Evolutionary conservation across 345 rosid species (phyloP).

Genomic region (Rhodomyrtus tomentosa): DNA sequence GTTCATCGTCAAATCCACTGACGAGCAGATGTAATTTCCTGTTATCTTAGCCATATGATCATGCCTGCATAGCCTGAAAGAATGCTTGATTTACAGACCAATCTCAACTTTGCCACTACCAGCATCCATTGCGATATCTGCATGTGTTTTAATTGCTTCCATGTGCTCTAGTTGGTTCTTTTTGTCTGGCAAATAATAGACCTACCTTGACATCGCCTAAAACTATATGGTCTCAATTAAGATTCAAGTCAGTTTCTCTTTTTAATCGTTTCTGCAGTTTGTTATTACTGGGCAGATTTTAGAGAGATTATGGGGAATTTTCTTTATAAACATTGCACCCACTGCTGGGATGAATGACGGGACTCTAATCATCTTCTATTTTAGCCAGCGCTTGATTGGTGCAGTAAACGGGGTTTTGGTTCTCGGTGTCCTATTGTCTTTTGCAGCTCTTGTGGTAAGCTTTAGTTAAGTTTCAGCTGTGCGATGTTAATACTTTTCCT

Average conservation of each 20-base stretch:
- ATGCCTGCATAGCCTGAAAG: background rate
- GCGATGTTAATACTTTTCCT: background rate
- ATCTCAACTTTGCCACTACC: too few relatives aligned
- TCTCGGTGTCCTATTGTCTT: slow-evolving; percentile 53
- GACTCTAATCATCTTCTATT: slow-evolving; percentile 4
- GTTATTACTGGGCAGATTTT: background rate
- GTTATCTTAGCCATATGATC: background rate
- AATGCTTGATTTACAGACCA: background rate
- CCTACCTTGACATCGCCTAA: background rate
- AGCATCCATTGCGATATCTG: too few relatives aligned
- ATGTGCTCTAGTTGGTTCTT: too few relatives aligned
- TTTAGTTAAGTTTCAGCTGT: background rate
- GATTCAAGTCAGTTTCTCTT: background rate
- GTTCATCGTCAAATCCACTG: background rate
- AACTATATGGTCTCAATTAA: background rate
- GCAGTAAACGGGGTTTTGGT: slow-evolving; percentile 74
- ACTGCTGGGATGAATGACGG: background rate
- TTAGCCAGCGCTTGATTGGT: slow-evolving; percentile 85
- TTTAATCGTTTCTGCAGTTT: background rate
- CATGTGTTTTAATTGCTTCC: too few relatives aligned
- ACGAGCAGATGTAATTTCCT: background rate
- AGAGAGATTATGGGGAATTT: too few relatives aligned
- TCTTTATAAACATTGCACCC: background rate
- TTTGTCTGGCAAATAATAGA: too few relatives aligned
- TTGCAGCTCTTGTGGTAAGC: slow-evolving; percentile 82